Evolutionary conservation across 1,284 basidiomycete species (phyloP).

Genomic region (Fomitopsis pinicola): DNA sequence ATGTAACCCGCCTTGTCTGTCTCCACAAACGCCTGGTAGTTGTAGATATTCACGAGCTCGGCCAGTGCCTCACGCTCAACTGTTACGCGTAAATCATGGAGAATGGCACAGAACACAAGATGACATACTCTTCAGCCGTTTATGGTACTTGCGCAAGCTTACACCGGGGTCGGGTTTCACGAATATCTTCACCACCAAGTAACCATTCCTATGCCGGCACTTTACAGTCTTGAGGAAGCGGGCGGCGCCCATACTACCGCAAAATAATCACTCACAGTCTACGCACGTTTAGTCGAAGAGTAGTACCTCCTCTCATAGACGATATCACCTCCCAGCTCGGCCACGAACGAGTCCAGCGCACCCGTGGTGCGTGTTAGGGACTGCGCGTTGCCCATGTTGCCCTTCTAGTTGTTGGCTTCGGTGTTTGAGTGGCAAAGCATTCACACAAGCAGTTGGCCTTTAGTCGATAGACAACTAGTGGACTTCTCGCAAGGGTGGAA

Average conservation of each 20-base stretch:
- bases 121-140: constrained; percentile 57
- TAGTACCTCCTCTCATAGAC: constrained; percentile 87
- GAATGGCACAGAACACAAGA: neutral
- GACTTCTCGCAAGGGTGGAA: too few species aligned
- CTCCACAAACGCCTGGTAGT: constrained; percentile 89
- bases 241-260: constrained; percentile 75
- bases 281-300: neutral
- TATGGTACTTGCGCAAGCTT: constrained; percentile 57
- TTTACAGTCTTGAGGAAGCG: constrained; percentile 93
- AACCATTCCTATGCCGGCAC: constrained; percentile 68
- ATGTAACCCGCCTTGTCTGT: constrained; percentile 97
- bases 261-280: neutral
- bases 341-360: constrained; percentile 85
- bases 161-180: constrained; percentile 71
- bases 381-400: constrained; percentile 65
- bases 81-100: constrained; percentile 24
- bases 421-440: too few species aligned
- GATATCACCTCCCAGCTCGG: constrained; percentile 82
- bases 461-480: too few species aligned
- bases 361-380: constrained; percentile 68
- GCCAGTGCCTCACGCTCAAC: constrained; percentile 83
- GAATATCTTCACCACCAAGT: constrained; percentile 78
- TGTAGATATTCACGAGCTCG: constrained; percentile 87
- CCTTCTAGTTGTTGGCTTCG: neutral
- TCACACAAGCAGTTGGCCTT: too few species aligned